Conservation (phyloP, 2,329 filamentous ascomycete genomes). For the Magnaporthales sp. region DNA sequence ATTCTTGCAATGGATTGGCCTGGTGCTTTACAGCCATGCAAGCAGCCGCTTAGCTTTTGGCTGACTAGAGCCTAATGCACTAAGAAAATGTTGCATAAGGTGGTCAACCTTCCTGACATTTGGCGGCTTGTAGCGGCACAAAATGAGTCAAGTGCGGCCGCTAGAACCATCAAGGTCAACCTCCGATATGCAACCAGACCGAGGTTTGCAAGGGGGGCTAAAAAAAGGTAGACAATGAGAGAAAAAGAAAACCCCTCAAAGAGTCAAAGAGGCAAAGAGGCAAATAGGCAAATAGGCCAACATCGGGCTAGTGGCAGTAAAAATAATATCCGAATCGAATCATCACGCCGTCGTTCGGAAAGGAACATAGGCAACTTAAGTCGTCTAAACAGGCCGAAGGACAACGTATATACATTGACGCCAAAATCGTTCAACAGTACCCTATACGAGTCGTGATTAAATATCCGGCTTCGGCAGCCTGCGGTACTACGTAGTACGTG, state of each 20-base stretch:
- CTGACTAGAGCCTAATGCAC: neutral
- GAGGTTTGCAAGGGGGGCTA: neutral
- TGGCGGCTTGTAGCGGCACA: neutral
- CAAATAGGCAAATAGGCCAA: neutral
- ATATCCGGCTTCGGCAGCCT: neutral
- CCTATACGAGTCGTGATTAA: neutral
- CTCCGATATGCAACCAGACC: neutral
- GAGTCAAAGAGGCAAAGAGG: too few species aligned
- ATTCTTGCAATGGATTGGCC: neutral
- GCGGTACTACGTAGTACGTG: too few species aligned
- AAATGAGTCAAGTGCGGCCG: neutral
- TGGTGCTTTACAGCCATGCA: neutral
- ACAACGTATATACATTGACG: neutral
- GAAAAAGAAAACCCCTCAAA: too few species aligned
- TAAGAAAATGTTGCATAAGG: neutral
- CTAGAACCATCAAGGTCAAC: neutral
- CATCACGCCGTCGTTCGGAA: neutral
- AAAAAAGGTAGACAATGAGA: too few species aligned
- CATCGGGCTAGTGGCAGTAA: neutral
- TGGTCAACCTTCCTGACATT: neutral
- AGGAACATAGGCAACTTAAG: neutral
- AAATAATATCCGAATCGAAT: neutral
- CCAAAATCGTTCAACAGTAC: neutral
- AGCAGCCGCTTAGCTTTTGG: neutral
- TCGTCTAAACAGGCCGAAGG: neutral